Evolutionary conservation across 164 flowering plant genomes (phyloP).

Genomic region (Tetracentron sinense): DNA sequence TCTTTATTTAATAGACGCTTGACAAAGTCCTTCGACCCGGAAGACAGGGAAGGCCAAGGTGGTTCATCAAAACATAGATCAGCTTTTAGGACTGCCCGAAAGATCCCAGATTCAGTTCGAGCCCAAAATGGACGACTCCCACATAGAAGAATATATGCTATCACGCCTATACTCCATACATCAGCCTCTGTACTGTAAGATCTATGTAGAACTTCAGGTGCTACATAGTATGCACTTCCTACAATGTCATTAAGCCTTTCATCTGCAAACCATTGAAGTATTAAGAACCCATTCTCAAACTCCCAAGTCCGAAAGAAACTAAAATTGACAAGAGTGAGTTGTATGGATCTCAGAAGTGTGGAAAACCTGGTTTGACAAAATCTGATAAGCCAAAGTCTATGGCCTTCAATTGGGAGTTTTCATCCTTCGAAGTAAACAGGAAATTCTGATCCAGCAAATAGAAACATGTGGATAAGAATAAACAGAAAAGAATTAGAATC

Average conservation of each 20-base stretch:
- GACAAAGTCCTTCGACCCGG: conserved; percentile 86
- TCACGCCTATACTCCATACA: conserved; percentile 98
- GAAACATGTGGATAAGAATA: conserved; percentile 14
- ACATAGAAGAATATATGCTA: conserved; percentile 86
- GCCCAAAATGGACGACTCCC: conserved; percentile 99
- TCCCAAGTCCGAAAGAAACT: not conserved
- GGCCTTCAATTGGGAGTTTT: conserved; percentile 72
- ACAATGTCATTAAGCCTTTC: conserved; percentile 97
- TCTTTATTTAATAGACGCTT: conserved; percentile 73
- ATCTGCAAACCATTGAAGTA: conserved; percentile 45
- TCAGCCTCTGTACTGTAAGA: conserved; percentile 91
- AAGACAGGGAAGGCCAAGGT: conserved; percentile 84
- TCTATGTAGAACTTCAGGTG: conserved; percentile 96
- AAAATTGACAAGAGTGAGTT: not conserved
- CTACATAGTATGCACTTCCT: conserved; percentile 98
- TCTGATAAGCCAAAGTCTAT: conserved; percentile 97
- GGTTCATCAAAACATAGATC: conserved; percentile 84
- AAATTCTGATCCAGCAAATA: conserved; percentile 68
- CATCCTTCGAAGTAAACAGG: conserved; percentile 72
- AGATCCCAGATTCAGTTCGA: conserved; percentile 91
- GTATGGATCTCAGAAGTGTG: not conserved
- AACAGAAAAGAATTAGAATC: not conserved
- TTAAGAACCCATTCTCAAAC: conserved; percentile 7
- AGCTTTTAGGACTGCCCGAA: conserved; percentile 79
- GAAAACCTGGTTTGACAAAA: conserved; percentile 88